Base-by-base conservation (phyloP, 208 protist species). In the Naegleria gruberi region DNA sequence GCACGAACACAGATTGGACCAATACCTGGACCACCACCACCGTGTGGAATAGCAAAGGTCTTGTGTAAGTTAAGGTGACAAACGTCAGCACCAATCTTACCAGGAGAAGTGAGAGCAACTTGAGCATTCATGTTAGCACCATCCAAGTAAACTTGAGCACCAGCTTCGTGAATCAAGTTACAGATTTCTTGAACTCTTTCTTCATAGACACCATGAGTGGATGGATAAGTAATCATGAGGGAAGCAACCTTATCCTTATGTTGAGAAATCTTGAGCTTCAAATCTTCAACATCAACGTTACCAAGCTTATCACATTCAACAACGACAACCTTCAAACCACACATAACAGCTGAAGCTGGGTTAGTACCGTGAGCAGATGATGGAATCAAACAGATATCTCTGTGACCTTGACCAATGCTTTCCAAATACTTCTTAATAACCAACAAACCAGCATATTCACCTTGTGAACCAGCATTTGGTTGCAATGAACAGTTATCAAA, bases 21-120 rank as follows among this genome's bases (percentile, higher is more conserved):
- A 91, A 99, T 96, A 74, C 98, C 98, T 6, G 98, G 98, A 47
- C 98, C 98, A 89, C 98, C 98, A 91, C 98, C 98, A 92, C 96
- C 96, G 51, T 93, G 92, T 41, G 92, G 93, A 89, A 93, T 93
- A 82, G 91, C 92, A 44, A 87, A 90, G n/a, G 98, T 99, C 94
- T 99, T 99, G 96, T 99, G 98, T 46, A 99, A 94, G 94, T 99
- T 99, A 51, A 99, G 94, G 91, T 99, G 98, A 93, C 97, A 99
- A 34, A 99, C 98, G 92, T 99, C 98, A 0, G 97, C 98, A 74
- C 98, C 98, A 90, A 98, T 96, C 91, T 97, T 96, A 90, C 97
- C 98, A n/a, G 98, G 98, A 34, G 94, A 93, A 44, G 94, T 97
- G 83, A 98, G 96, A 57, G 97, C 98, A 12, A 98, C 95, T 89